Evolutionary conservation across 257 asterid genomes (phyloP).

Genomic region (Lavandula angustifolia): DNA sequence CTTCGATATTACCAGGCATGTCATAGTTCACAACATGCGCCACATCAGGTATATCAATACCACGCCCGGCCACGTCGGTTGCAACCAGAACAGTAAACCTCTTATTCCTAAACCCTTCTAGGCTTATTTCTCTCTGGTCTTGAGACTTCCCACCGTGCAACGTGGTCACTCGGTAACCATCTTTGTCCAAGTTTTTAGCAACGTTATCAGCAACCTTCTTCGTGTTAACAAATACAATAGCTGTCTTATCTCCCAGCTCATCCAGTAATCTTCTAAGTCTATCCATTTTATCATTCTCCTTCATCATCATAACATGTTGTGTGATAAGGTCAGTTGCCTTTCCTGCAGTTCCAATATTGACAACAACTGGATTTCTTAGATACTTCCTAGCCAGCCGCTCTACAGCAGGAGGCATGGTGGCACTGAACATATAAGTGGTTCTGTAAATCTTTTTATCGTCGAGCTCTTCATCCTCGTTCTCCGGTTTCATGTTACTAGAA

Average conservation of each 20-base stretch:
- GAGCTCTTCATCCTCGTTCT: slow-evolving; percentile 66
- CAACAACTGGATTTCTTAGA: slow-evolving; percentile 66
- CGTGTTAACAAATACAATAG: slow-evolving; percentile 60
- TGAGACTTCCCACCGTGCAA: slow-evolving; percentile 77
- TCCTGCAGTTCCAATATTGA: slow-evolving; percentile 62
- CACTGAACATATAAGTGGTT: slow-evolving; percentile 66
- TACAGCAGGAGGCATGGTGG: slow-evolving; percentile 66
- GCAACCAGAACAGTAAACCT: slow-evolving; percentile 61
- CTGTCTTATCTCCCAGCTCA: slow-evolving; percentile 61
- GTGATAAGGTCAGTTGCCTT: slow-evolving; percentile 56
- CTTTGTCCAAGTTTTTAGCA: slow-evolving; percentile 47
- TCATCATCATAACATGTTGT: slow-evolving; percentile 55
- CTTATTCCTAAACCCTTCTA: slow-evolving; percentile 63
- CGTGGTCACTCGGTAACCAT: slow-evolving; percentile 56
- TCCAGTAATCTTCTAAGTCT: slow-evolving; percentile 50
- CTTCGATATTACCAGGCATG: slow-evolving; percentile 60
- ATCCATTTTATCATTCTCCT: slow-evolving; percentile 57
- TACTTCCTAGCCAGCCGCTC: slow-evolving; percentile 64
- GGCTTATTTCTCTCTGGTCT: slow-evolving; percentile 60
- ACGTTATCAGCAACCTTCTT: slow-evolving; percentile 55
- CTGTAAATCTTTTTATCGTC: slow-evolving; percentile 57
- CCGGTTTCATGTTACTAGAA: slow-evolving; percentile 63
- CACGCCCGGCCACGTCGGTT: slow-evolving; percentile 71
- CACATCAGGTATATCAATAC: slow-evolving; percentile 66
- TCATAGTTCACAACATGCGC: slow-evolving; percentile 61